These are phyloP conservation scores for Emmonsiellopsis sp. DNA, from an alignment of 2,329 filamentous ascomycete genomes.

Conservation along the genomic window DNA sequence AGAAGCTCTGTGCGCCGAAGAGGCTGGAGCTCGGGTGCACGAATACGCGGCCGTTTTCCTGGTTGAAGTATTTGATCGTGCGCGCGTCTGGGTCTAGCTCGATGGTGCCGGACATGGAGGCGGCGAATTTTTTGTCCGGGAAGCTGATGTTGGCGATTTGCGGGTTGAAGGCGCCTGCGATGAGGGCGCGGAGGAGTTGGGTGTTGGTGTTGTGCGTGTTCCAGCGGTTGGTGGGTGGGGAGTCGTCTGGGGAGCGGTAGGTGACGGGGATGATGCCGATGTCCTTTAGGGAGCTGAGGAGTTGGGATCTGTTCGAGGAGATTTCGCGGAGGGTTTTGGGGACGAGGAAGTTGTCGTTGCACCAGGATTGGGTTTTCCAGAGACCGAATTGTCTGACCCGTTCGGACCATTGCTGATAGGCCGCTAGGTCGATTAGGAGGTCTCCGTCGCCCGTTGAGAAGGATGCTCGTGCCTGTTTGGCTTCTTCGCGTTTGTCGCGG, in stretches of 20 bases:
- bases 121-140: constrained; percentile 90
- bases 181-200: constrained; percentile 56
- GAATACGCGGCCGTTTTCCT: constrained; percentile 79
- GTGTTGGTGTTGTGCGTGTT: constrained; percentile 28
- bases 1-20: constrained; percentile 72
- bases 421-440: constrained; percentile 74
- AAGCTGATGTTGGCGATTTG: constrained; percentile 89
- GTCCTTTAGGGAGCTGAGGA: constrained; percentile 74
- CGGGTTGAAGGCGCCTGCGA: constrained; percentile 67
- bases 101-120: constrained; percentile 77
- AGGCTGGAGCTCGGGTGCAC: constrained; percentile 82
- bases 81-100: constrained; percentile 87
- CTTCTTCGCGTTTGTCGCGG: constrained; percentile 70
- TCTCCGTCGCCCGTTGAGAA: constrained; percentile 78
- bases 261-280: constrained; percentile 63
- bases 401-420: constrained; percentile 74
- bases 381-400: constrained; percentile 43
- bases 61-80: constrained; percentile 86
- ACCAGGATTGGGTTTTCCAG: constrained; percentile 55
- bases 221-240: constrained; percentile 27
- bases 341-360: constrained; percentile 75
- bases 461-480: constrained; percentile 61
- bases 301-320: constrained; percentile 73
- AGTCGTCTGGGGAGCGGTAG: constrained; percentile 19
- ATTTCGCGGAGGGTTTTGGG: constrained; percentile 81